Base-by-base conservation (phyloP, 164 flowering plant genomes). In the Litsea cubeba region DNA sequence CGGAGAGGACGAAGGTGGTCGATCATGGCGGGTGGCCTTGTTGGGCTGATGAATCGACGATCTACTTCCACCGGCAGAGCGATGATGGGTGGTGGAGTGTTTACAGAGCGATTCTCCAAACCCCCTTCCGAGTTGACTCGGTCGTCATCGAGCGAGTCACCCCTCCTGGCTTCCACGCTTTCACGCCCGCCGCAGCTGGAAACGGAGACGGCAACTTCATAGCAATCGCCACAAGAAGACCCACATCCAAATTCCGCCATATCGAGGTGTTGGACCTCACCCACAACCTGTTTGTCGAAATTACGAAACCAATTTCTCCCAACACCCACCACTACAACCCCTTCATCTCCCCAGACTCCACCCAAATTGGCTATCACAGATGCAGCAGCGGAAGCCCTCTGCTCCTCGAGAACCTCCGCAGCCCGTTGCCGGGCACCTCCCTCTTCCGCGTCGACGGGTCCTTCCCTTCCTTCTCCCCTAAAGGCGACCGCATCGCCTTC, bases 1-100 rank as follows among this genome's bases (percentile, higher is more conserved):
- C 89, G 46, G 75, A 73, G 22, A 84, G 98, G 77, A 84, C 85
- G 66, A 87, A 85, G 81, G 79, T 90, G 18, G 91, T 88, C 0
- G 85, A 85, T 20, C 91, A 88, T 76, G 98, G 98, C 46, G 97
- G 98, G 17, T 94, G 98, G 98, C 98, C 98, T 76, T 73, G 84
- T 73, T 94, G 97, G 97, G 82, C 79, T 3, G 92, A 90, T 66
- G 98, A 94, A 0, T 84, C 77, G 1, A 90, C 91, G 28, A 69
- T 94, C 25, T 94, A 84, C 71, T 94, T 92, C 76, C 98, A 94
- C 70, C 74, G 92, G 28, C 81, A 82, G 63, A 84, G 90, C 67
- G 86, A 79, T 2, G 94, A 92, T 73, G 92, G 91, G 24, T 87
- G 91, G 89, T 89, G 90, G 97, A 89, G 97, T 70, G 81, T 92